phyloP scores from a whole-genome alignment of 169 alveolate species.

The Toxoplasma gondii region DNA sequence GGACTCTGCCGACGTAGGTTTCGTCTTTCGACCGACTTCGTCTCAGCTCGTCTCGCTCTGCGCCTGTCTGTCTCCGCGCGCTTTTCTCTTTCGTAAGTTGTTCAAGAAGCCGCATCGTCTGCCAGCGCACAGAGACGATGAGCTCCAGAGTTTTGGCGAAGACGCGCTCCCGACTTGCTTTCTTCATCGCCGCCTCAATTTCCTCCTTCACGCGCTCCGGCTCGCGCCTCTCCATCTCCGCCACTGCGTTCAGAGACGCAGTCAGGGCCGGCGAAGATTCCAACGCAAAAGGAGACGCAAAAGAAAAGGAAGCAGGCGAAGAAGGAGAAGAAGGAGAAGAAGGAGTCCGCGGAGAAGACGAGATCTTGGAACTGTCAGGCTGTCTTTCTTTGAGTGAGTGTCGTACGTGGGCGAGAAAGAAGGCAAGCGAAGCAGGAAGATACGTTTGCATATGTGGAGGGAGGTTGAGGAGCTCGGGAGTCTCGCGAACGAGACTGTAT shows the following conservation, averaged over 20 bases:
- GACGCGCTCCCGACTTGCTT: neutral
- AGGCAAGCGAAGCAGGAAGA: neutral
- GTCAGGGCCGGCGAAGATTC: neutral
- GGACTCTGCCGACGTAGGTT: neutral
- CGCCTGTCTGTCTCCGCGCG: neutral
- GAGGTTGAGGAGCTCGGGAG: slow-evolving; percentile 22
- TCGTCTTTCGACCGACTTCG: neutral
- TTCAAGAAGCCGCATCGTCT: neutral
- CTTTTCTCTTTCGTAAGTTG: neutral
- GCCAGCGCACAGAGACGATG: neutral
- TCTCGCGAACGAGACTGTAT: neutral
- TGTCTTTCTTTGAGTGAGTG: neutral
- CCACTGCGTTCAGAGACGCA: neutral
- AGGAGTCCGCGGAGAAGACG: no score
- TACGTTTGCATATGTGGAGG: neutral
- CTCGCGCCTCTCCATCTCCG: neutral
- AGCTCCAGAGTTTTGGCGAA: slow-evolving; percentile 23
- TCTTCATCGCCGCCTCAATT: neutral
- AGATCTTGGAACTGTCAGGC: no score
- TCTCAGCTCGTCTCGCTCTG: neutral
- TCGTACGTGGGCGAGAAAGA: neutral
- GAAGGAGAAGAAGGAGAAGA: neutral
- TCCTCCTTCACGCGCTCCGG: neutral
- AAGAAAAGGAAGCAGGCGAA: neutral
- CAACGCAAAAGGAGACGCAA: neutral